Base-by-base conservation (phyloP, 352 stramenopile species). In the Globisporangium perplexum region DNA sequence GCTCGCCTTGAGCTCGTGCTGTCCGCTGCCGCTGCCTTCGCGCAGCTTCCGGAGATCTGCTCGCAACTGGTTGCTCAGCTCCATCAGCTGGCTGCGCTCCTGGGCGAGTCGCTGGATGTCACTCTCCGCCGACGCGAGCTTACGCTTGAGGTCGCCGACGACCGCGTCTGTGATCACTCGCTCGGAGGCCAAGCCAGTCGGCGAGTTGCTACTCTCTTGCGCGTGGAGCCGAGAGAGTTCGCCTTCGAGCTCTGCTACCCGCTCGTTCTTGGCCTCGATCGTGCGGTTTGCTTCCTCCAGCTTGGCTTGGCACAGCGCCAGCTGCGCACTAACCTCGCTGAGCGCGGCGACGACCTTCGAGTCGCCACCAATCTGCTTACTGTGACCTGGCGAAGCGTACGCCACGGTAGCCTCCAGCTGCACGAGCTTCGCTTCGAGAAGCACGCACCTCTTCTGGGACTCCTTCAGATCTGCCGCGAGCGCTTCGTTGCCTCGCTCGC, bases 1-100 rank as follows among this genome's bases (percentile, higher is more conserved):
- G 23, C 71, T 20, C 26, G 52, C 20, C 22, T 62, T 20, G 47
- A 26, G 2, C 15, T 36, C 31, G 46, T 51, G 47, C 17, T 22
- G 50, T 8, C 28, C n/a, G 11, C 7, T 23, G 7, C 43, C 22
- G 15, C 24, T 47, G 1, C 47, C 30, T n/a, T 69, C 65, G 36
- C 71, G 69, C 7, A 72, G 64, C 31, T 72, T 73, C 5, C 79
- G 66, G 22, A 89, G 55, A 46, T 90, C 79, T 15, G 75, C 65
- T 28, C 68, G 79, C 38, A 92, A 64, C 33, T 89, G 77, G 59
- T 90, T 92, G 54, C 82, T 92, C 20, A 88, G 58, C 45, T 92
- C 79, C 82, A 92, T 92, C 10, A 92, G 68, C 46, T 88, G 71
- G 8, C 68, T 83, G 10, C 82, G 71, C 46, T 90, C 79, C 36